Evolutionary conservation across 2,329 filamentous ascomycete genomes (phyloP).

Genomic region (Fusarium denticulatum): DNA sequence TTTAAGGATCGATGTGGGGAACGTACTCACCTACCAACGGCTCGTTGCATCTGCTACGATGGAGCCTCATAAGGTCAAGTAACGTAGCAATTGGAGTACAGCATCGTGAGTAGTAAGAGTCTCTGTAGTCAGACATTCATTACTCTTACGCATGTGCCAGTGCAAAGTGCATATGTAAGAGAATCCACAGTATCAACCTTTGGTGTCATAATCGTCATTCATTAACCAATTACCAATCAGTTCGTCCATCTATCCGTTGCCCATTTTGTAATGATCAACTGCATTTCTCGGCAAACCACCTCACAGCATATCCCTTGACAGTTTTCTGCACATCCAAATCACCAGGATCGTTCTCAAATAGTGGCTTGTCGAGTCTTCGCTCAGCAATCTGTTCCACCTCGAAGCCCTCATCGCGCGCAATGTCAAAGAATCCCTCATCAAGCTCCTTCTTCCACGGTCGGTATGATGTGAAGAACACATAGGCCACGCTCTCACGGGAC

Average conservation of each 20-base stretch:
- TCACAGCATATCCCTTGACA: conserved; percentile 80
- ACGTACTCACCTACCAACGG: background rate
- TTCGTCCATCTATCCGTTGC: conserved; percentile 1
- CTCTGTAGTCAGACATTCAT: background rate
- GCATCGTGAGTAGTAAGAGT: background rate
- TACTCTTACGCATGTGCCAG: background rate
- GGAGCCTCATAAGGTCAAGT: conserved; percentile 24
- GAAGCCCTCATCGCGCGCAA: conserved; percentile 77
- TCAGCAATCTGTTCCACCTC: conserved; percentile 83
- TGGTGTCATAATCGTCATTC: conserved; percentile 31
- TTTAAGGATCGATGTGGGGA: conserved; percentile 39
- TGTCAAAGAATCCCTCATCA: conserved; percentile 87
- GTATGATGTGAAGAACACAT: conserved; percentile 96
- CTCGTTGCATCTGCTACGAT: conserved; percentile 20
- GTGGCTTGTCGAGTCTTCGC: conserved; percentile 81
- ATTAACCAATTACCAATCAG: conserved; percentile 11
- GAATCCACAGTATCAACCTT: background rate
- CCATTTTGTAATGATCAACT: conserved; percentile 6
- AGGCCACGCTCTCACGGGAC: conserved; percentile 66
- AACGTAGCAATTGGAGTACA: conserved; percentile 37
- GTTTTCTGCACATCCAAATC: conserved; percentile 84
- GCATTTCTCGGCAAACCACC: conserved; percentile 64
- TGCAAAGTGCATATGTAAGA: background rate
- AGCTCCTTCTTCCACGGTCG: conserved; percentile 88
- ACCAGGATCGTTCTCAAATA: conserved; percentile 90